phyloP scores from a whole-genome alignment of 2,329 filamentous ascomycete genomes.

The Epichloe typhina region DNA sequence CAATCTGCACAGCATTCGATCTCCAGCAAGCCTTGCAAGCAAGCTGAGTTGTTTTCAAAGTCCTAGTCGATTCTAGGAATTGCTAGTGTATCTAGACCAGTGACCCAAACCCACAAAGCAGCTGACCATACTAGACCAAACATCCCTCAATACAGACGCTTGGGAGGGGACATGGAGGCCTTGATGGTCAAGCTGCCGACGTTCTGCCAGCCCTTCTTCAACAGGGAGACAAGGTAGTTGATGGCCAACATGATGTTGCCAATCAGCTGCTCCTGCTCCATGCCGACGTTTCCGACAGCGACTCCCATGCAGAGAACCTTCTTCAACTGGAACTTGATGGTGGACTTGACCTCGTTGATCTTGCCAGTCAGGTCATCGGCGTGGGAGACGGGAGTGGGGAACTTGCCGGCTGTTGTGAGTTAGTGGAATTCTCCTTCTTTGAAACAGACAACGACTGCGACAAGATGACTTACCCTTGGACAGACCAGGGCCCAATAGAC shows the following conservation, averaged over 20 bases:
- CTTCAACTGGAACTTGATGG: constrained; percentile 99
- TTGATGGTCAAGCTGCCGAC: constrained; percentile 99
- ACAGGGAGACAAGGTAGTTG: constrained; percentile 98
- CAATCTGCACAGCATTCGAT: too few species aligned
- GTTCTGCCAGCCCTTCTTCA: constrained; percentile 99
- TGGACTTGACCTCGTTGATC: constrained; percentile 99
- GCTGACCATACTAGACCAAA: constrained; percentile 4
- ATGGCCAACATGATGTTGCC: constrained; percentile 99
- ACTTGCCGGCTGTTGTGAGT: constrained; percentile 71
- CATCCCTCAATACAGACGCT: constrained; percentile 76
- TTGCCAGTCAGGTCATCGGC: constrained; percentile 83
- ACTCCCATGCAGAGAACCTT: constrained; percentile 99
- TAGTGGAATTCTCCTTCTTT: constrained; percentile 9
- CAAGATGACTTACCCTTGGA: constrained; percentile 68
- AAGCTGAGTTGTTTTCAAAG: constrained; percentile 3
- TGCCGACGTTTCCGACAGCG: constrained; percentile 95
- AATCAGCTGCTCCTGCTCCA: constrained; percentile 91
- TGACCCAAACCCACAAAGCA: constrained; percentile 7
- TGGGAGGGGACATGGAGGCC: constrained; percentile 98
- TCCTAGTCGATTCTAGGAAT: constrained; percentile 5
- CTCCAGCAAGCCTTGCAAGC: not conserved
- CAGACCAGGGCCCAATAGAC: constrained; percentile 97
- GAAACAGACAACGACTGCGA: not conserved
- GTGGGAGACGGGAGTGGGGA: constrained; percentile 97
- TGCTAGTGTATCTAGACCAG: not conserved